Conservation (phyloP, 352 stramenopile genomes). For the Phytophthora citricola region DNA sequence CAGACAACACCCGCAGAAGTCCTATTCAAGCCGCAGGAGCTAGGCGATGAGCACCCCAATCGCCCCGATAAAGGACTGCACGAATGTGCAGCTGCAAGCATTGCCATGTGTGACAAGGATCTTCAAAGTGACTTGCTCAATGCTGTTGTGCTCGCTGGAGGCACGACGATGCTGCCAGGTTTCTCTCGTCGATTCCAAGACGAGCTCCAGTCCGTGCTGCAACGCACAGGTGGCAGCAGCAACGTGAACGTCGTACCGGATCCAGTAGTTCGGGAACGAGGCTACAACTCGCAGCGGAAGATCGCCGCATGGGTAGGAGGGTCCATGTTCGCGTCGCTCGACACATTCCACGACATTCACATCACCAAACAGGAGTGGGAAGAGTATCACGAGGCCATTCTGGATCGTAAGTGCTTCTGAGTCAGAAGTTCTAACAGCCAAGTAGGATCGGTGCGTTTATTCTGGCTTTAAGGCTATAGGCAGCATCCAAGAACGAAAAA, state of each 20-base stretch:
- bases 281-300: slow-evolving; percentile 88
- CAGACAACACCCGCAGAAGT: slow-evolving; percentile 75
- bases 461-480: slow-evolving; percentile 30
- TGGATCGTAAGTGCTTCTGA: slow-evolving; percentile 87
- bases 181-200: slow-evolving; percentile 85
- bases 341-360: slow-evolving; percentile 89
- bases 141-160: slow-evolving; percentile 82
- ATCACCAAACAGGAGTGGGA: slow-evolving; percentile 92
- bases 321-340: slow-evolving; percentile 89
- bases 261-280: slow-evolving; percentile 70
- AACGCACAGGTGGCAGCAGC: slow-evolving; percentile 17
- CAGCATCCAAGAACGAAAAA: slow-evolving; percentile 15
- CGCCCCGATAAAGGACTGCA: slow-evolving; percentile 76
- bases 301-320: slow-evolving; percentile 91
- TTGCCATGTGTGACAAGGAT: slow-evolving; percentile 89
- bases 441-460: slow-evolving; percentile 22
- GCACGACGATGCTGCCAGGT: slow-evolving; percentile 85
- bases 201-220: slow-evolving; percentile 51
- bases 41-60: slow-evolving; percentile 93
- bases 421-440: background rate
- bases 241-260: slow-evolving; percentile 83
- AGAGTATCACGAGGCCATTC: slow-evolving; percentile 87
- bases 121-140: slow-evolving; percentile 80
- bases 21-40: slow-evolving; percentile 86
- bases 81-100: slow-evolving; percentile 82